Evolutionary conservation across 2,329 filamentous ascomycete genomes (phyloP).

Genomic region (Colletotrichum tropicicola): DNA sequence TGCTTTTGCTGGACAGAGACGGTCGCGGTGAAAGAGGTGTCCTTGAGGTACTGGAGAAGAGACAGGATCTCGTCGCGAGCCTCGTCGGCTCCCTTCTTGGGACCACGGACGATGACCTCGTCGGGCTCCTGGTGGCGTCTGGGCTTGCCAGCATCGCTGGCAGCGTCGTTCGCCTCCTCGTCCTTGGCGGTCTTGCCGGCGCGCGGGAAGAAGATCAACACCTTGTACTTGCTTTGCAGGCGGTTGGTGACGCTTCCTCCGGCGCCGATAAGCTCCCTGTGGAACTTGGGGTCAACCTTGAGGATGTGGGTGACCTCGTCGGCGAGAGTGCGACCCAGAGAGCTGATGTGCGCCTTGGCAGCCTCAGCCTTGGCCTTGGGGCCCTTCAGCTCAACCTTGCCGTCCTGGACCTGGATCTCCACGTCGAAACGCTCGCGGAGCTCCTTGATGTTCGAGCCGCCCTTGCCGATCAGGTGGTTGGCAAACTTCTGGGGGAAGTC

Average conservation of each 20-base stretch:
- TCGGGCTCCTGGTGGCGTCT: conserved; percentile 81
- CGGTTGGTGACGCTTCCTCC: conserved; percentile 90
- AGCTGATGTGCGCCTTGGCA: conserved; percentile 82
- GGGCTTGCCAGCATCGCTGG: conserved; percentile 72
- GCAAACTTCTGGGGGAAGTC: conserved; percentile 96
- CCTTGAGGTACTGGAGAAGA: conserved; percentile 87
- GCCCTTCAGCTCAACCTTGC: conserved; percentile 94
- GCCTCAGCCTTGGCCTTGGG: conserved; percentile 93
- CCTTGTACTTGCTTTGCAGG: conserved; percentile 90
- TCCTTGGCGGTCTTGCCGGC: conserved; percentile 71
- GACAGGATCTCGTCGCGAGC: conserved; percentile 92
- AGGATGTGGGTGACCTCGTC: conserved; percentile 89
- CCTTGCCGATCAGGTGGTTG: conserved; percentile 81
- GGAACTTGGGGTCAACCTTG: conserved; percentile 93
- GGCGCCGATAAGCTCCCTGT: conserved; percentile 91
- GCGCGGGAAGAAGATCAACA: conserved; percentile 93
- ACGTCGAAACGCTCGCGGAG: conserved; percentile 74
- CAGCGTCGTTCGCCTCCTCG: conserved; percentile 75
- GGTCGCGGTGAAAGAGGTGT: conserved; percentile 82
- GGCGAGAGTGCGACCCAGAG: conserved; percentile 82
- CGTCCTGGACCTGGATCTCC: conserved; percentile 89
- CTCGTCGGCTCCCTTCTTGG: conserved; percentile 91
- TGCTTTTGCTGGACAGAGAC: conserved; percentile 91
- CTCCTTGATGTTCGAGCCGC: conserved; percentile 72
- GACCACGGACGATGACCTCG: conserved; percentile 90